Evolutionary conservation across 75 land plant genomes (phyloP).

Genomic region (Pinus taeda): DNA sequence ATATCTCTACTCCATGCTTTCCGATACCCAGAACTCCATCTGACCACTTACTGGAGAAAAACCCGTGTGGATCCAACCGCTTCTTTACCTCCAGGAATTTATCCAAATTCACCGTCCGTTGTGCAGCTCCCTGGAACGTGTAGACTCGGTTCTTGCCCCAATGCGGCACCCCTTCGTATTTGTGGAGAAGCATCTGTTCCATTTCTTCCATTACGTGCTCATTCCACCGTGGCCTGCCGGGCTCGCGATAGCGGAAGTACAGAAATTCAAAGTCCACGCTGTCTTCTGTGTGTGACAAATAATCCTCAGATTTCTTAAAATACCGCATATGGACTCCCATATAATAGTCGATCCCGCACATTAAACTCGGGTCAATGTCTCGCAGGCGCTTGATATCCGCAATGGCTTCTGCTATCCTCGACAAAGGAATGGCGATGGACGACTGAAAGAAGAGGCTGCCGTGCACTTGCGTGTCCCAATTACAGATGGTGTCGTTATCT

Average conservation of each 20-base stretch:
- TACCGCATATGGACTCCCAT: conserved; percentile 11
- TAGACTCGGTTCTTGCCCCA: conserved; percentile 31
- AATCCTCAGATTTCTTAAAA: conserved; percentile 7
- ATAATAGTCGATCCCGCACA: conserved; percentile 19
- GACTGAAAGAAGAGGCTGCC: conserved; percentile 19
- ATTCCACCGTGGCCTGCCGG: conserved; percentile 8
- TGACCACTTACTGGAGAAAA: conserved; percentile 32
- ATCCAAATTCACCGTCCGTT: neutral
- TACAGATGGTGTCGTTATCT: conserved; percentile 10
- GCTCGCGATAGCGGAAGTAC: conserved; percentile 13
- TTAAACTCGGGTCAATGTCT: neutral
- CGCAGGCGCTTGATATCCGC: conserved; percentile 15
- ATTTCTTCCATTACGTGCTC: conserved; percentile 28
- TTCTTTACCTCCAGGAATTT: conserved; percentile 12
- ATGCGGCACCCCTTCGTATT: conserved; percentile 26
- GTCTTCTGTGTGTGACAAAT: conserved; percentile 12
- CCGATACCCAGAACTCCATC: conserved; percentile 19
- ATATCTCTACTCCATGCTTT: neutral
- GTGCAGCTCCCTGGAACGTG: conserved; percentile 8
- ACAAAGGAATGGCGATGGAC: conserved; percentile 13
- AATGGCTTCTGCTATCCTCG: neutral
- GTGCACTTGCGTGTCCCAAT: conserved; percentile 11
- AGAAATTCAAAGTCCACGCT: conserved; percentile 16
- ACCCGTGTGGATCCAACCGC: conserved; percentile 16
- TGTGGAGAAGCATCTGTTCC: conserved; percentile 24